phyloP scores from a whole-genome alignment of 2,329 filamentous ascomycete genomes.

The Alternaria tenuissima region DNA sequence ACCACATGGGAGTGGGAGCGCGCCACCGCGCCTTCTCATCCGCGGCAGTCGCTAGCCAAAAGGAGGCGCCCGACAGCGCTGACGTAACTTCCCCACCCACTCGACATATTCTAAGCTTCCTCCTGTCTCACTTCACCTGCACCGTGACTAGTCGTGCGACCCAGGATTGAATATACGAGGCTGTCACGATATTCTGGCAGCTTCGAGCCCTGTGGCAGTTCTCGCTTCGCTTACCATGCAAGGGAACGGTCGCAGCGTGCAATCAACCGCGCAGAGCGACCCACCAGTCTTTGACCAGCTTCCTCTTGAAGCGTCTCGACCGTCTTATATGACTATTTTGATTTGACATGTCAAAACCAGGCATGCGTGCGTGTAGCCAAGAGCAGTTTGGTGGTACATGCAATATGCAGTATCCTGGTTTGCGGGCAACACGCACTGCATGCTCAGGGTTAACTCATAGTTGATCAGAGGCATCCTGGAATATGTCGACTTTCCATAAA shows the following conservation, averaged over 20 bases:
- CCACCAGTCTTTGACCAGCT: background rate
- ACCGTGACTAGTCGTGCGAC: background rate
- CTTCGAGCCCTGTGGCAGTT: background rate
- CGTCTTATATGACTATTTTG: background rate
- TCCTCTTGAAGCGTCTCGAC: background rate
- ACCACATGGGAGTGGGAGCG: background rate
- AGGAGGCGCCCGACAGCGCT: slow-evolving; percentile 2
- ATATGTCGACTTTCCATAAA: no score
- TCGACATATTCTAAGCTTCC: background rate
- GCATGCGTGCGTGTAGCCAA: no score
- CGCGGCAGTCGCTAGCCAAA: background rate
- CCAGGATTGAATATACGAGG: background rate
- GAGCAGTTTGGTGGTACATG: background rate
- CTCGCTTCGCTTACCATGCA: background rate
- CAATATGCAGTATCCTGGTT: background rate
- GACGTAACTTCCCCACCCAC: slow-evolving; percentile 14
- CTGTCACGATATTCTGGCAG: background rate
- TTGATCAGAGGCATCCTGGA: no score
- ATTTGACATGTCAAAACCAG: background rate
- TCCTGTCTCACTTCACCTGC: no score
- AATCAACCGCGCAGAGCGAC: background rate
- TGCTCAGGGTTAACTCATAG: no score
- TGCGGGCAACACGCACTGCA: no score
- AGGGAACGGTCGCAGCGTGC: background rate
- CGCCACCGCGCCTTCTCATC: background rate